phyloP scores from a whole-genome alignment of 148 eudicot species.

The Vaccinium darrowii region DNA sequence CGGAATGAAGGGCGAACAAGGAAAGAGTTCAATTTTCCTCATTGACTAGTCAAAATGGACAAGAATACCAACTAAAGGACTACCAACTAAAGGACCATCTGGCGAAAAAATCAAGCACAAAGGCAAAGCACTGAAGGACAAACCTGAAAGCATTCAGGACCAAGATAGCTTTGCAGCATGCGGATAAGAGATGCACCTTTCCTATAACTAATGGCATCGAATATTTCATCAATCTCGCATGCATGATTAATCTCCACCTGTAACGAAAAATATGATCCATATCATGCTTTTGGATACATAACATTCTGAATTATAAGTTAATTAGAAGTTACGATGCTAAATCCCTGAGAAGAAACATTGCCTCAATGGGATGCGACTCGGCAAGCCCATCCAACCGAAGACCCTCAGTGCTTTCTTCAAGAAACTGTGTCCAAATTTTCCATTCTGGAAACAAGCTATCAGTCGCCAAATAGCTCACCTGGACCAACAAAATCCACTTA shows the following conservation, averaged over 20 bases:
- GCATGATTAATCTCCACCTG: conserved; percentile 36
- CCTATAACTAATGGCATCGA: conserved; percentile 32
- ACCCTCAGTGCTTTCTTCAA: conserved; percentile 22
- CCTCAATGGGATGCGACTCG: conserved; percentile 43
- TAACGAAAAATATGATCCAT: conserved; percentile 8
- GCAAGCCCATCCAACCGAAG: conserved; percentile 31
- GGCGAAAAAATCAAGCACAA: not conserved
- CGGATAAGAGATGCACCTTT: conserved; percentile 35
- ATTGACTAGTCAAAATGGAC: not conserved
- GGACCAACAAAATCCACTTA: not conserved
- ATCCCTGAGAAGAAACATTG: not conserved
- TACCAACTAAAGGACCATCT: not conserved
- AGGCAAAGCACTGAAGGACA: not conserved
- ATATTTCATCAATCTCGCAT: conserved; percentile 23
- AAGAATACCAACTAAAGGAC: not conserved
- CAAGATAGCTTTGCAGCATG: conserved; percentile 32
- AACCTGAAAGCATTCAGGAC: conserved; percentile 31
- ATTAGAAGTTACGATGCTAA: not conserved
- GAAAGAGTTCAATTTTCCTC: too few relatives aligned
- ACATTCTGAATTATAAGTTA: conserved; percentile 1
- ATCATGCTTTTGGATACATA: not conserved
- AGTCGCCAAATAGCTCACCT: conserved; percentile 35
- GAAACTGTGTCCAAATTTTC: conserved; percentile 39
- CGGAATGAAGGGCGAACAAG: too few relatives aligned
- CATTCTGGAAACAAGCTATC: conserved; percentile 38